phyloP scores from a whole-genome alignment of 1,284 basidiomycete species.

The Cryptococcus wingfieldii region DNA sequence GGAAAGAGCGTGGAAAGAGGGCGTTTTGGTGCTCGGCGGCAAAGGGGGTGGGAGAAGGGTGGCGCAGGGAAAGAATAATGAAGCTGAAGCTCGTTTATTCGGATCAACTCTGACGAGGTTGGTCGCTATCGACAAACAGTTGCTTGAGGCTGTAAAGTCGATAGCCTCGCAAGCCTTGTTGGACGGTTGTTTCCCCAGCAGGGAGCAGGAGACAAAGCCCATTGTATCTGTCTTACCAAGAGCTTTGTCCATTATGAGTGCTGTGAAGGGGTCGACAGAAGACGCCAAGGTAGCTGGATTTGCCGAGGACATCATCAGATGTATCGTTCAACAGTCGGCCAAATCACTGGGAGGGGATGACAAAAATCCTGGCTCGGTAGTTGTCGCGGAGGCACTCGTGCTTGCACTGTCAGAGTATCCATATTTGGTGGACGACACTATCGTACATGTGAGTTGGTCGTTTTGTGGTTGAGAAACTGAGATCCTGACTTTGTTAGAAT shows the following conservation, averaged over 20 bases:
- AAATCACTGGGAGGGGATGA: not conserved
- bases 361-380: not conserved
- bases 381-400: conserved; percentile 16
- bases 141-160: conserved; percentile 68
- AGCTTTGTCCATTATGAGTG: conserved; percentile 12
- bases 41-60: conserved; percentile 27
- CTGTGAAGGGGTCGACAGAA: conserved; percentile 8
- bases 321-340: conserved; percentile 2
- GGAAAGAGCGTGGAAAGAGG: conserved; percentile 35
- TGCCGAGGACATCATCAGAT: conserved; percentile 2
- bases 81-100: conserved; percentile 34
- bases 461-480: not conserved
- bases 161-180: conserved; percentile 61
- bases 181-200: conserved; percentile 40
- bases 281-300: not conserved
- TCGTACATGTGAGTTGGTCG: conserved; percentile 1
- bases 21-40: conserved; percentile 36
- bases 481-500: not conserved
- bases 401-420: conserved; percentile 13
- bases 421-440: not conserved
- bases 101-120: conserved; percentile 24
- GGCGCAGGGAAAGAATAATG: conserved; percentile 9
- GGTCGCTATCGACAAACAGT: conserved; percentile 56
- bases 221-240: conserved; percentile 5
- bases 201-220: not conserved